A percentile compares a stretch with the other conserved stretches of the same genome.
These are phyloP conservation scores for Cylindrotheca fusiformis DNA, from an alignment of 108 stramenopile genomes.

Conservation along the genomic window DNA sequence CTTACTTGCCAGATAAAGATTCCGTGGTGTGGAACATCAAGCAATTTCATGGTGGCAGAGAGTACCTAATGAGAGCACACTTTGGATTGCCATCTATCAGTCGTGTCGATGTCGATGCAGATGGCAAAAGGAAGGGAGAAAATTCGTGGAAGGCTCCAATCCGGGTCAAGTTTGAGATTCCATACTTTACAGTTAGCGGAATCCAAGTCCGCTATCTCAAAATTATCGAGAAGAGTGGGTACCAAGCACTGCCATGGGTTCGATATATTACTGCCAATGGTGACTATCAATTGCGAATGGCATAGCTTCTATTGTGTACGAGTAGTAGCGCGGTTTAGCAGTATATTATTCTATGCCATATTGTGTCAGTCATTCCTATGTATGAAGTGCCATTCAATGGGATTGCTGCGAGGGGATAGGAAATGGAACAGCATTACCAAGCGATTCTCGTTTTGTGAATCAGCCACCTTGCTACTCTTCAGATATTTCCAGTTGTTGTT, in stretches of 20 bases:
- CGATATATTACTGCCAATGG: slow-evolving; percentile 99
- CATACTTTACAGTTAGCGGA: slow-evolving; percentile 99
- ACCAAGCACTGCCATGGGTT: slow-evolving; percentile 99
- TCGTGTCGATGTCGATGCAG: slow-evolving; percentile 70
- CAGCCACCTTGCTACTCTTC: too few species aligned
- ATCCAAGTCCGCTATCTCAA: slow-evolving; percentile 99
- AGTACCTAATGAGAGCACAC: slow-evolving; percentile 98
- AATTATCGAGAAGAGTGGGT: slow-evolving; percentile 99
- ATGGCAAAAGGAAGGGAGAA: slow-evolving; percentile 63
- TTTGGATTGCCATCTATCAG: slow-evolving; percentile 97
- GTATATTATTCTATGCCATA: too few species aligned
- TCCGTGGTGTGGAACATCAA: slow-evolving; percentile 98
- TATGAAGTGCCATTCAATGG: too few species aligned
- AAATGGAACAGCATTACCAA: too few species aligned
- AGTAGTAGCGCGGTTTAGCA: too few species aligned
- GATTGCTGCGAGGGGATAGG: too few species aligned
- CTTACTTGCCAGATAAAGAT: slow-evolving; percentile 97
- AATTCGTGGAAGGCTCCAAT: slow-evolving; percentile 94
- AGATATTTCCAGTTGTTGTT: too few species aligned
- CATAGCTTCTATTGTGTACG: slow-evolving; percentile 50
- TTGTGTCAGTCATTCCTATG: too few species aligned
- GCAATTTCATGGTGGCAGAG: slow-evolving; percentile 92
- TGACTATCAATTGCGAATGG: slow-evolving; percentile 97
- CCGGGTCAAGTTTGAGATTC: slow-evolving; percentile 98
- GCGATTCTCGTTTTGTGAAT: too few species aligned